Conservation (phyloP, 2,329 filamentous ascomycete genomes). For the Colletotrichum neosansevieriae region DNA sequence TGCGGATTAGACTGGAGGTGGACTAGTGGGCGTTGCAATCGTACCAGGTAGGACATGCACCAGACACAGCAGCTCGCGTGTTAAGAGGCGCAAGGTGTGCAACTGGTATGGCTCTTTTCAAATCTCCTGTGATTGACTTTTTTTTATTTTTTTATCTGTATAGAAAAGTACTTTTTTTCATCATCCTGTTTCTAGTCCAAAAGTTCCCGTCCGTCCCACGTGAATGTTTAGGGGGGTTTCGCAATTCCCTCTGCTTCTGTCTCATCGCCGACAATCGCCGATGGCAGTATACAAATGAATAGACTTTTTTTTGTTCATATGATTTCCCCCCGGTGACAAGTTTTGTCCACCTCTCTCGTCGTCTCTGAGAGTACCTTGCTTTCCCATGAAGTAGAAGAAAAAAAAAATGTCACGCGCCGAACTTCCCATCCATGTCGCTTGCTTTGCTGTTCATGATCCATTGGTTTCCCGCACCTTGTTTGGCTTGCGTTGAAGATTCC, state of each 20-base stretch:
- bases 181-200: not conserved
- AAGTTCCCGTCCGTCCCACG: no score
- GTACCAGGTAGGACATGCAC: not conserved
- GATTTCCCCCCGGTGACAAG: no score
- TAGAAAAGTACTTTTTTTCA: not conserved
- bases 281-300: no score
- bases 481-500: no score
- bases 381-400: not conserved
- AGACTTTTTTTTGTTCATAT: no score
- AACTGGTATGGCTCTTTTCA: no score
- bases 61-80: not conserved
- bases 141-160: not conserved
- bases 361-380: not conserved
- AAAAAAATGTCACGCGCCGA: slow-evolving; percentile 6
- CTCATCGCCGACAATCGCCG: no score
- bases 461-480: slow-evolving; percentile 26
- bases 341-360: no score
- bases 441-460: not conserved
- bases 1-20: slow-evolving; percentile 1
- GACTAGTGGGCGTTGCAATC: slow-evolving; percentile 4
- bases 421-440: slow-evolving; percentile 24
- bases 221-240: no score
- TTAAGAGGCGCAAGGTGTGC: no score
- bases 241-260: no score
- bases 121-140: not conserved